These are phyloP conservation scores for Aspergillus floridensis DNA, from an alignment of 2,329 filamentous ascomycete genomes.

Conservation along the genomic window DNA sequence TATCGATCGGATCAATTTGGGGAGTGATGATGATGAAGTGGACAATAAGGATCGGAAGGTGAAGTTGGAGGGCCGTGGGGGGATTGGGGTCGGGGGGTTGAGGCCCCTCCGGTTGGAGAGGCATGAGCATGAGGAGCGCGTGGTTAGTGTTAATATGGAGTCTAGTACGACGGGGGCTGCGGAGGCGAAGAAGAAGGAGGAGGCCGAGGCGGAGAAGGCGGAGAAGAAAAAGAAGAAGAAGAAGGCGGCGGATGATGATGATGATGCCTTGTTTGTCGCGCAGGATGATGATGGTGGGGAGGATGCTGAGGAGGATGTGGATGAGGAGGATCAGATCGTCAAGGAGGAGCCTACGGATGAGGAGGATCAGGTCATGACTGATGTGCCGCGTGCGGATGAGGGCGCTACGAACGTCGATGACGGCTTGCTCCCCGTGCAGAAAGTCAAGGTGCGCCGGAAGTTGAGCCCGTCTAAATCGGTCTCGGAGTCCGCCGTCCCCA, in stretches of 20 bases:
- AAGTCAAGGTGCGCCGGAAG: slow-evolving; percentile 35
- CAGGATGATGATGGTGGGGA: slow-evolving; percentile 12
- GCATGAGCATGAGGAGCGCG: slow-evolving; percentile 55
- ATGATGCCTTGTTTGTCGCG: slow-evolving; percentile 21
- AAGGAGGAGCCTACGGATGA: slow-evolving; percentile 56
- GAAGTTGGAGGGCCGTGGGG: slow-evolving; percentile 19
- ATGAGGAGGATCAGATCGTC: slow-evolving; percentile 36
- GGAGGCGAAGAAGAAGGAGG: slow-evolving; percentile 33
- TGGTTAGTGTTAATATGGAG: slow-evolving; percentile 54
- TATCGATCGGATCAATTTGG: slow-evolving; percentile 58
- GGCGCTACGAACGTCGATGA: slow-evolving; percentile 26
- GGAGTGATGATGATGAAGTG: slow-evolving; percentile 51
- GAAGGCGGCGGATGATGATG: slow-evolving; percentile 17
- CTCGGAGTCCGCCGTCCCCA: not conserved
- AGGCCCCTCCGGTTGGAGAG: slow-evolving; percentile 56
- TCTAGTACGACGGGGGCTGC: slow-evolving; percentile 45
- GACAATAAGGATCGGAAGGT: slow-evolving; percentile 21
- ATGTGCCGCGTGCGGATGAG: slow-evolving; percentile 30
- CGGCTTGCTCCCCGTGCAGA: slow-evolving; percentile 34
- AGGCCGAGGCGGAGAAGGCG: slow-evolving; percentile 33
- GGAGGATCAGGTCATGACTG: slow-evolving; percentile 39
- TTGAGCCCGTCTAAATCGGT: slow-evolving; percentile 23
- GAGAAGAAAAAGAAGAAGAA: slow-evolving; percentile 27
- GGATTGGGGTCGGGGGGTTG: slow-evolving; percentile 30
- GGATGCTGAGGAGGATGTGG: slow-evolving; percentile 10